Evolutionary conservation across 2,329 filamentous ascomycete species (phyloP).

Genomic region (Colletotrichum shisoi): DNA sequence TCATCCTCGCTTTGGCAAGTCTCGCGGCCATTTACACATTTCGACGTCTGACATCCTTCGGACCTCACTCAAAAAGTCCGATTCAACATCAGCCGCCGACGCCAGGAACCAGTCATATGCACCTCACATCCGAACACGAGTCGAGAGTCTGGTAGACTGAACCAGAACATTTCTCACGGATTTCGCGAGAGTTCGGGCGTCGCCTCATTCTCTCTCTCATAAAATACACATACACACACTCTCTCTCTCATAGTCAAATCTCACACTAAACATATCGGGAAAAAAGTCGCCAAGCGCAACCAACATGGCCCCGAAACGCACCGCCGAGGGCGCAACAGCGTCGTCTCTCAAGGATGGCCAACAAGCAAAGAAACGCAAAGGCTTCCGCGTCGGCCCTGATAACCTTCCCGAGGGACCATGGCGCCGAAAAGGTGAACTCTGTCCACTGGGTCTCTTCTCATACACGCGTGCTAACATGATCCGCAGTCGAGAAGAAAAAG

Average conservation of each 20-base stretch:
- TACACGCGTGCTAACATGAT: slow-evolving; percentile 1
- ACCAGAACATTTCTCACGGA: neutral
- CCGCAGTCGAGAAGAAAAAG: slow-evolving; percentile 84
- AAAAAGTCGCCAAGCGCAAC: neutral
- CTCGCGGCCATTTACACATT: slow-evolving; percentile 13
- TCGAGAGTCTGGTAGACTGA: neutral
- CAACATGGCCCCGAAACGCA: slow-evolving; percentile 67
- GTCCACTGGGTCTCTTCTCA: slow-evolving; percentile 4
- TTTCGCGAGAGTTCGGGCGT: neutral
- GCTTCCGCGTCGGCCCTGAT: slow-evolving; percentile 85
- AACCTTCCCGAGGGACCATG: slow-evolving; percentile 91
- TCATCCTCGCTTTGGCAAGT: slow-evolving; percentile 17
- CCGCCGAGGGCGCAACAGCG: slow-evolving; percentile 53
- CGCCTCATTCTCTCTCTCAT: no score
- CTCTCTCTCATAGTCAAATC: neutral
- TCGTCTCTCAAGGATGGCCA: slow-evolving; percentile 43
- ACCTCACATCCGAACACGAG: neutral
- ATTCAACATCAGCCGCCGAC: neutral
- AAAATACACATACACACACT: no score
- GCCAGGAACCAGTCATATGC: no score
- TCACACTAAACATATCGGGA: neutral
- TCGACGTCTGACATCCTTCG: slow-evolving; percentile 5
- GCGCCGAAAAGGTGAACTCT: slow-evolving; percentile 71
- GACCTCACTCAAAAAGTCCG: neutral
- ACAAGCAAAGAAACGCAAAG: slow-evolving; percentile 67